Percentiles rank a stretch among this genome's conserved stretches.
Evolutionary conservation across 345 rosid genomes (phyloP).

Genomic region (Aquilaria yunnanensis): DNA sequence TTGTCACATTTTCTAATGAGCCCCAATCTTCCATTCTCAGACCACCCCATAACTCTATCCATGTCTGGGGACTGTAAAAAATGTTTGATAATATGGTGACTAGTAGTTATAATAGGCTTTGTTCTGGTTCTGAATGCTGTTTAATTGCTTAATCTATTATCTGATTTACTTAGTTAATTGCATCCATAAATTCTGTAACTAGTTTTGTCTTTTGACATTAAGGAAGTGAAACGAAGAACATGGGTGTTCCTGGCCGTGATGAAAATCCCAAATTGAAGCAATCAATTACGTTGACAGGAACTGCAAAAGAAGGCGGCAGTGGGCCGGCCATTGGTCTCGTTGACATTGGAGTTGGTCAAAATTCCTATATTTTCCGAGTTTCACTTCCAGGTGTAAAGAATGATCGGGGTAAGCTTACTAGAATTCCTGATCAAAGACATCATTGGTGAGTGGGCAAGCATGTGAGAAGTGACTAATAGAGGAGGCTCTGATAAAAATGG

Average conservation of each 20-base stretch:
- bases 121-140: too few species aligned
- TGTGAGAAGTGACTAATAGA: background rate
- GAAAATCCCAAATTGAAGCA: constrained; percentile 23
- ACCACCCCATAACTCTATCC: too few species aligned
- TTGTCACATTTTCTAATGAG: too few species aligned
- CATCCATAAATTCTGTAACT: too few species aligned
- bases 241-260: constrained; percentile 15
- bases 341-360: constrained; percentile 58
- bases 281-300: constrained; percentile 35
- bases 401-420: constrained; percentile 39
- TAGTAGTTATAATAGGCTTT: too few species aligned
- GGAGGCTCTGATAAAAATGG: background rate
- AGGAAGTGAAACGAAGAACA: constrained; percentile 7
- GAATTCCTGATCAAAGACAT: background rate
- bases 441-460: background rate
- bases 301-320: constrained; percentile 40
- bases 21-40: too few species aligned
- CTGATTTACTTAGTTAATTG: too few species aligned
- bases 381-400: constrained; percentile 55
- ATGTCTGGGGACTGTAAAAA: too few species aligned
- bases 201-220: too few species aligned
- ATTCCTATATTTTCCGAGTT: constrained; percentile 66
- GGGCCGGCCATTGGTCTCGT: constrained; percentile 59
- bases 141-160: too few species aligned
- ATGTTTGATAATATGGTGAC: too few species aligned